Base-by-base conservation (phyloP, 176 grass and related monocot species). In the Carex littledalei region DNA sequence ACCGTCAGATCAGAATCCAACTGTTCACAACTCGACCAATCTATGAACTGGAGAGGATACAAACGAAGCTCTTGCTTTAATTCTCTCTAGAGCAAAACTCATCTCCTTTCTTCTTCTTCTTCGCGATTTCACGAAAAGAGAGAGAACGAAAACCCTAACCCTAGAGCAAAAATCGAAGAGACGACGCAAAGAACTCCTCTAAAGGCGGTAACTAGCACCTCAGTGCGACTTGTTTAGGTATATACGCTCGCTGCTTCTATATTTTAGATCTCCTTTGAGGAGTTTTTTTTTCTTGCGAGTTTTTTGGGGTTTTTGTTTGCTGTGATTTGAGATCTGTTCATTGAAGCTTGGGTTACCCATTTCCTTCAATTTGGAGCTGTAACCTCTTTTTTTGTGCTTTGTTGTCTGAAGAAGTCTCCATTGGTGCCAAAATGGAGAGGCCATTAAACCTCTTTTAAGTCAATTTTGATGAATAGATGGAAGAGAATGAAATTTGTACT, bases 121-220 rank as follows among this genome's bases (percentile, higher is more conserved):
- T 77, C 73, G 21, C 21, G 49, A 77, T 77, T 77, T 54, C 73
- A 77, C 22, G 73, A 77, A 77, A 54, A 77, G 49, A 77, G 22
- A 71, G 37, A 55, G 1, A 76, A 55, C 21, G 49, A 77, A 77
- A 77, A 77, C 73, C 73, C 73, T 77, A 77, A 77, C 73, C 49
- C 73, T 55, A 77, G 31, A 29, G 22, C 47, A 52, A 55, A 60
- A 77, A 55, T 77, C 21, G 21, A 52, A 26, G 73, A 54, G 47
- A 77, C 73, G 73, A 77, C 49, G 73, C 73, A 29, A 5, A 55
- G 6, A 31, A 9, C 22, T 8, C 4, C 11, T 8, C 22, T 49
- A 8, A 15, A 15, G 47, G 43, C 71, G 71, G 20, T 39, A 26
- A 2, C 21, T 24, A 52, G 22, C 45, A 13, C 49, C 47, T 14